Evolutionary conservation across 1,284 basidiomycete species (phyloP).

Genomic region (Ceratobasidium papillatum): DNA sequence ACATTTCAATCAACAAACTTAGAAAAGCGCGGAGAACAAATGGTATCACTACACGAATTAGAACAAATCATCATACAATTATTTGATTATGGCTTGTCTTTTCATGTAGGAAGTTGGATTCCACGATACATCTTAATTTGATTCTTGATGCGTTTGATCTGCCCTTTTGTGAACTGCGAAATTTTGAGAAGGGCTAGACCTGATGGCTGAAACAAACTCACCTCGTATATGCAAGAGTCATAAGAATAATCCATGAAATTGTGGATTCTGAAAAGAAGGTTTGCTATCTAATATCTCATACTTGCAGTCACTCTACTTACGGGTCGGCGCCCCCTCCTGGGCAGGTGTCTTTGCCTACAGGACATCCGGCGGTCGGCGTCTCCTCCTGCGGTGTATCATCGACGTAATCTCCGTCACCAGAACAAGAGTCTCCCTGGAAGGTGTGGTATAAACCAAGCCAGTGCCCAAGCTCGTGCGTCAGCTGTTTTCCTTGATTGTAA

Average conservation of each 20-base stretch:
- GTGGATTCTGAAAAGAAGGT: slow-evolving; percentile 7
- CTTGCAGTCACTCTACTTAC: too few relatives aligned
- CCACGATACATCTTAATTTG: slow-evolving; percentile 23
- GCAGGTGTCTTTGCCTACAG: slow-evolving; percentile 43
- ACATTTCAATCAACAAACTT: background rate
- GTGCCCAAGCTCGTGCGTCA: slow-evolving; percentile 49
- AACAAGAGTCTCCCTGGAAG: slow-evolving; percentile 49
- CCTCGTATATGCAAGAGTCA: slow-evolving; percentile 11
- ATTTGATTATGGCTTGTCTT: background rate
- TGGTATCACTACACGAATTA: background rate
- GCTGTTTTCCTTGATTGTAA: slow-evolving; percentile 49
- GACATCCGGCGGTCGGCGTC: slow-evolving; percentile 42
- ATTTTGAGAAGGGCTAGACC: background rate
- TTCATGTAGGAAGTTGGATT: background rate
- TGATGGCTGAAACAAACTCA: background rate
- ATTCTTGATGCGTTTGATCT: slow-evolving; percentile 19
- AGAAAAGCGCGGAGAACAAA: background rate
- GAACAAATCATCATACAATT: background rate
- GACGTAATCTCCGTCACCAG: slow-evolving; percentile 47
- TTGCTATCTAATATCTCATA: too few relatives aligned
- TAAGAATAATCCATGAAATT: slow-evolving; percentile 39
- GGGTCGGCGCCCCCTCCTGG: slow-evolving; percentile 38
- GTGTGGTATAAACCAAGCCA: slow-evolving; percentile 50
- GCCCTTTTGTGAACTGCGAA: slow-evolving; percentile 31
- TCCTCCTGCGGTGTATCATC: slow-evolving; percentile 47